Evolutionary conservation across 1,284 basidiomycete species (phyloP), one percentile per base, ranked within the genome.

Genomic region (Wallemia ichthyophaga): DNA sequence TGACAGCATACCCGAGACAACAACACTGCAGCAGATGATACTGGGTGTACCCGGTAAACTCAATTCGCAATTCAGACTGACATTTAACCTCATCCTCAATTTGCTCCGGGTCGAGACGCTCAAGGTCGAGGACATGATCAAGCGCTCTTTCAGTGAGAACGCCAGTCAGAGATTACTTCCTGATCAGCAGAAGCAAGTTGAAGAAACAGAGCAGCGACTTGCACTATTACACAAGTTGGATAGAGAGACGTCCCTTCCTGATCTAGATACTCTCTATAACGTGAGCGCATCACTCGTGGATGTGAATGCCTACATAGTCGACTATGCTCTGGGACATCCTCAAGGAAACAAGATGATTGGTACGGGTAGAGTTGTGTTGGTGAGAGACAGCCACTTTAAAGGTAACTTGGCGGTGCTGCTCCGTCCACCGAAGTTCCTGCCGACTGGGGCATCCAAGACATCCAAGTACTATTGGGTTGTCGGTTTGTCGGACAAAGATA

Each of bases 41-140:
- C 79, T 95, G 19, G 94, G 94, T 17, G 79, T 75, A 58, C 86
- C 94, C 1, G 83, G 82, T 58, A 89, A 91, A 68, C 76, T 99
- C n/a, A 78, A 82, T 57, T 96, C 91, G 1, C 94, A 98, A 68
- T 99, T 99, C 75, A 77, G 94, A 58, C 74, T 99, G 63, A 99
- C 94, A 1, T 99, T 98, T 72, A 96, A 95, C 69, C 98, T 99
- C 94, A 96, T 99, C 62, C 73, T 99, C 61, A 99, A 99, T 68
- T 71, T 99, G 53, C 76, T 99, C 19, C 81, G 94, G 27, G 92
- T 98, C 7, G 94, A 99, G 68, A 89, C 94, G 1, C 75, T 99
- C 31, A 78, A 82, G 63, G 94, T 99, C 7, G 94, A 99, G 67
- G 94, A 98, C 69, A 98, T 99, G 94, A 98, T 99, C 70, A 98